These are phyloP conservation scores for Schwanniomyces yamadae DNA, from an alignment of 805 yeast genomes.

Conservation along the genomic window DNA sequence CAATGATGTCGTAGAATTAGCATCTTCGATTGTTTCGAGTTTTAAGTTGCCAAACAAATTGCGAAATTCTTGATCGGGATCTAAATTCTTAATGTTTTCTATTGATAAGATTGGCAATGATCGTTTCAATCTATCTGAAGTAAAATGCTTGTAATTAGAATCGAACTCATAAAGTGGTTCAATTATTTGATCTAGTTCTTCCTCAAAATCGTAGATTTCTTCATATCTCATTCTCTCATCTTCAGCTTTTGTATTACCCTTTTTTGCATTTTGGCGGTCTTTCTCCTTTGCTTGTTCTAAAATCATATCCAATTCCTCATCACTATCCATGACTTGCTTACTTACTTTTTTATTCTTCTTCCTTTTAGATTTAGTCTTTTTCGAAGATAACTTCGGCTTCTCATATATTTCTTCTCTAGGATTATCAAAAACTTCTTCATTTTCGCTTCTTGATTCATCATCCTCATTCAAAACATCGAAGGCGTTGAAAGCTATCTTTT, in stretches of 20 bases:
- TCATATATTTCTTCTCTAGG: too few species aligned
- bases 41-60: conserved; percentile 71
- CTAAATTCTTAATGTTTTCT: conserved; percentile 50
- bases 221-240: conserved; percentile 12
- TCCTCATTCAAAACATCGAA: conserved; percentile 43
- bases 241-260: conserved; percentile 2
- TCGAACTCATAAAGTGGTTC: conserved; percentile 38
- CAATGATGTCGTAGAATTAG: conserved; percentile 69
- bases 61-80: conserved; percentile 74
- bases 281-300: conserved; percentile 40
- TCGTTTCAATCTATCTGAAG: conserved; percentile 42
- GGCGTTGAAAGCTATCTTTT: conserved; percentile 35
- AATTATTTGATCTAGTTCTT: conserved; percentile 20
- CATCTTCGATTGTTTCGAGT: conserved; percentile 66
- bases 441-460: conserved; percentile 24
- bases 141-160: conserved; percentile 46
- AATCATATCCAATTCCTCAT: conserved; percentile 59
- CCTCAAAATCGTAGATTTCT: conserved; percentile 24
- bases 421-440: conserved; percentile 14
- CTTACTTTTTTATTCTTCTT: conserved; percentile 19
- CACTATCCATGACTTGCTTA: conserved; percentile 33
- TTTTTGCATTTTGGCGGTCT: conserved; percentile 16
- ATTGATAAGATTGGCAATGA: conserved; percentile 44
- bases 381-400: conserved; percentile 12
- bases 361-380: conserved; percentile 19